These are phyloP conservation scores for Emericellopsis atlantica DNA, from an alignment of 2,329 filamentous ascomycete species.

Conservation along the genomic window DNA sequence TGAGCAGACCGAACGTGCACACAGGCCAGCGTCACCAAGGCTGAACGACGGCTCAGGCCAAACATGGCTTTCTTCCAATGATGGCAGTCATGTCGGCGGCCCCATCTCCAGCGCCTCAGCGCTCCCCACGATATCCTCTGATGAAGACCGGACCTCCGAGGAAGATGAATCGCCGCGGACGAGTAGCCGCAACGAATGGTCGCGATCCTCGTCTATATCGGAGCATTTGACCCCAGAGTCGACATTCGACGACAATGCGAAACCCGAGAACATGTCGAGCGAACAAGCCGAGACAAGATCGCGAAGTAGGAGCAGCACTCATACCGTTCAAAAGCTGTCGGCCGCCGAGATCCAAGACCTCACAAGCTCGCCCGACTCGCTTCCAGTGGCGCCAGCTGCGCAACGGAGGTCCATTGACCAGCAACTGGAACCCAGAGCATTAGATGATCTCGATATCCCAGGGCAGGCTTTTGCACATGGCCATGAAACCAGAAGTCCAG, in stretches of 20 bases:
- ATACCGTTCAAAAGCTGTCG: conserved; percentile 37
- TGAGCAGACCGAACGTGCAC: conserved; percentile 1
- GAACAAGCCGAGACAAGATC: conserved; percentile 5
- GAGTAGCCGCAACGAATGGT: conserved; percentile 9
- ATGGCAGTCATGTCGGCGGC: background rate
- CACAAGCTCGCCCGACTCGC: conserved; percentile 41
- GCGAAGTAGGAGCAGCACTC: conserved; percentile 11
- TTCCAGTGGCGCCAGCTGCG: conserved; percentile 36
- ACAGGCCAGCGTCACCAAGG: background rate
- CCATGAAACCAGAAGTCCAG: conserved; percentile 7
- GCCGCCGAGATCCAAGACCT: conserved; percentile 46
- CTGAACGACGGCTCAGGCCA: background rate
- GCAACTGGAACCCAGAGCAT: conserved; percentile 16
- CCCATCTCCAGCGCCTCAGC: conserved; percentile 1
- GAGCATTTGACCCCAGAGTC: conserved; percentile 6
- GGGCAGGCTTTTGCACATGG: conserved; percentile 15
- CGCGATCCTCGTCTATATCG: conserved; percentile 16
- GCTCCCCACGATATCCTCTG: conserved; percentile 12
- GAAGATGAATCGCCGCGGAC: conserved; percentile 13
- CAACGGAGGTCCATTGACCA: conserved; percentile 21
- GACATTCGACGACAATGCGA: background rate
- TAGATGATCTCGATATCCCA: conserved; percentile 16
- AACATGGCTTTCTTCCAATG: background rate
- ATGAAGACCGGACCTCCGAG: conserved; percentile 17
- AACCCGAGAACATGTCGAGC: conserved; percentile 1